Evolutionary conservation across 768 basidiomycete species (phyloP).

Genomic region (Panus rudis): DNA sequence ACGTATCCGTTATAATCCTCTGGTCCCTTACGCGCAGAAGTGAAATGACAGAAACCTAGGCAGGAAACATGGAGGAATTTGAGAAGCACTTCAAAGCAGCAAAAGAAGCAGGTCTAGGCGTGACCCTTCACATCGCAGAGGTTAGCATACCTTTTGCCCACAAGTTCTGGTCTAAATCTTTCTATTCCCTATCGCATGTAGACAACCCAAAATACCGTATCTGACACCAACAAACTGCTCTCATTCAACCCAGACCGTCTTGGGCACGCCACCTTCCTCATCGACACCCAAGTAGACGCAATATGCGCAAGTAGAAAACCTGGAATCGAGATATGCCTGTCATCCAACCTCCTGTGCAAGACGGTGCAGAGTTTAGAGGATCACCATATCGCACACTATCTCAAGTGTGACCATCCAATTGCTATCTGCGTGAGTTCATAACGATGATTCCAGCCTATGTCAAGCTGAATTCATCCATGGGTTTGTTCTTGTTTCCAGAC

Average conservation of each 20-base stretch:
- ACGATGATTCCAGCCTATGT: not conserved
- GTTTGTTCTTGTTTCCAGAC: slow-evolving; percentile 46
- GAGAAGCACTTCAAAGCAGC: slow-evolving; percentile 45
- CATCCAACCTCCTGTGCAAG: slow-evolving; percentile 74
- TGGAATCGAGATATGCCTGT: slow-evolving; percentile 76
- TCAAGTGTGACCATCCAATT: slow-evolving; percentile 58
- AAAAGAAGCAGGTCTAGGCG: slow-evolving; percentile 51
- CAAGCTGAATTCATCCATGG: slow-evolving; percentile 2
- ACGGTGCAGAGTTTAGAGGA: slow-evolving; percentile 57
- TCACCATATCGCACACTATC: slow-evolving; percentile 68
- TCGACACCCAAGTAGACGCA: slow-evolving; percentile 47
- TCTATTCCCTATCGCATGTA: slow-evolving; percentile 14
- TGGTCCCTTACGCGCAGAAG: too few relatives aligned
- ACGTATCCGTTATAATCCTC: slow-evolving; percentile 3
- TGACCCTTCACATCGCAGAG: slow-evolving; percentile 86
- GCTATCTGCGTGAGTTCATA: slow-evolving; percentile 60
- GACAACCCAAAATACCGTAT: slow-evolving; percentile 40
- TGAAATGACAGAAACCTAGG: too few relatives aligned
- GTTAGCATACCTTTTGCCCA: slow-evolving; percentile 26
- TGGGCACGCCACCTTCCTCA: slow-evolving; percentile 78
- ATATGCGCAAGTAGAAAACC: slow-evolving; percentile 50
- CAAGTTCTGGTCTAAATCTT: too few relatives aligned
- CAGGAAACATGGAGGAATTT: slow-evolving; percentile 50
- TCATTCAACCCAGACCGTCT: slow-evolving; percentile 59
- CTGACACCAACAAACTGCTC: slow-evolving; percentile 57